phyloP scores from a whole-genome alignment of 2,329 filamentous ascomycete genomes.

The Ilyonectria mors-panacis region DNA sequence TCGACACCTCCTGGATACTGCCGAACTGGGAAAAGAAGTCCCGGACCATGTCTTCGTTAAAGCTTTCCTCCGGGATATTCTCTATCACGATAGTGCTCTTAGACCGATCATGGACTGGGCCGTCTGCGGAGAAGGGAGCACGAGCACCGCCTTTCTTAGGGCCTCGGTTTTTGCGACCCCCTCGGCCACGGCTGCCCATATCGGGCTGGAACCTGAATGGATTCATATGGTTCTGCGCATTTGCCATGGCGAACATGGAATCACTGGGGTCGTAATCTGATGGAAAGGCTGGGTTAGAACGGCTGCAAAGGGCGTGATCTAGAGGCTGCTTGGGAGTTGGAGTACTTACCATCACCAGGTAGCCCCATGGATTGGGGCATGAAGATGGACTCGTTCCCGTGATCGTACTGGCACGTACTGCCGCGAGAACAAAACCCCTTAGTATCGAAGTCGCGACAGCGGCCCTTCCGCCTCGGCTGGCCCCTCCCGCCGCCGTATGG shows the following conservation, averaged over 20 bases:
- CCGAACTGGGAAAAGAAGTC: slow-evolving; percentile 83
- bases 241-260: slow-evolving; percentile 44
- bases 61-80: slow-evolving; percentile 81
- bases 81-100: slow-evolving; percentile 82
- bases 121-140: slow-evolving; percentile 75
- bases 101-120: slow-evolving; percentile 72
- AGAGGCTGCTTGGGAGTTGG: neutral
- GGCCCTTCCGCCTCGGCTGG: slow-evolving; percentile 58
- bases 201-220: slow-evolving; percentile 42
- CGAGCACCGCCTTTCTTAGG: slow-evolving; percentile 56
- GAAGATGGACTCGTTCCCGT: slow-evolving; percentile 69
- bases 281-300: slow-evolving; percentile 30
- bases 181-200: slow-evolving; percentile 51
- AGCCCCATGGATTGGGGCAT: slow-evolving; percentile 46
- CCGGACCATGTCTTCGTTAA: slow-evolving; percentile 75
- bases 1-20: slow-evolving; percentile 71
- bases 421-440: slow-evolving; percentile 81
- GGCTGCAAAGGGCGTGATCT: neutral
- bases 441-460: slow-evolving; percentile 79
- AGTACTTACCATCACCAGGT: slow-evolving; percentile 47
- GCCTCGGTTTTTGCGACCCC: slow-evolving; percentile 53
- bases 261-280: slow-evolving; percentile 55
- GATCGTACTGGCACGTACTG: slow-evolving; percentile 77
- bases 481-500: slow-evolving; percentile 43
- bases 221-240: slow-evolving; percentile 35